Conservation (phyloP, 371 early-diverging fungal species). For the Zancudomyces culisetae region DNA sequence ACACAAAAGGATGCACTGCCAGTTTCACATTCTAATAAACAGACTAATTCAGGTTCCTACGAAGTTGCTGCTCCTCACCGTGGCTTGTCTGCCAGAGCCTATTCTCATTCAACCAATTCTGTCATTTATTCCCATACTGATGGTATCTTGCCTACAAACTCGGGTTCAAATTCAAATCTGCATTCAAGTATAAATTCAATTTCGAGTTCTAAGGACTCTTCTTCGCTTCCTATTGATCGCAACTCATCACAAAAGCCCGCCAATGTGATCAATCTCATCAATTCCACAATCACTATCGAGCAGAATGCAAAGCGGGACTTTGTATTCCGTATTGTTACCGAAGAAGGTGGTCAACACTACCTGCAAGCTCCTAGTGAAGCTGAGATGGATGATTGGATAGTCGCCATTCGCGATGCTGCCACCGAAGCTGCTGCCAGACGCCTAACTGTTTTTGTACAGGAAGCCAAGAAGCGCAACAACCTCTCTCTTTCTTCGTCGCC, state of each 20-base stretch:
- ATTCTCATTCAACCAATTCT: too few species aligned
- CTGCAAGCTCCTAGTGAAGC: constrained; percentile 47
- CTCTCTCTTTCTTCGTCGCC: background rate
- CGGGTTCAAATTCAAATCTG: too few species aligned
- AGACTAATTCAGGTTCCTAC: too few species aligned
- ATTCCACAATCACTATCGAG: constrained; percentile 49
- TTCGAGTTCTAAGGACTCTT: too few species aligned
- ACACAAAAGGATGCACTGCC: too few species aligned
- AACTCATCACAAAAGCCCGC: constrained; percentile 31
- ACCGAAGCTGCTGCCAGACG: constrained; percentile 54
- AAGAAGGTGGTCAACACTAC: constrained; percentile 62
- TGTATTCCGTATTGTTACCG: constrained; percentile 64
- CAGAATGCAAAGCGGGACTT: constrained; percentile 47
- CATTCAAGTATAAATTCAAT: too few species aligned
- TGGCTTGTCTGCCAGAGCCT: too few species aligned
- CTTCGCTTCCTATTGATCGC: too few species aligned
- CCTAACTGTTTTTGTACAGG: constrained; percentile 26
- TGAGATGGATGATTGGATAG: constrained; percentile 63
- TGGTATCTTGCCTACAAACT: too few species aligned
- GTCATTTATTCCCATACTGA: too few species aligned
- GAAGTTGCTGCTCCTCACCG: too few species aligned
- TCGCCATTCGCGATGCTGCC: constrained; percentile 46
- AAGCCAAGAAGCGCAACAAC: constrained; percentile 19
- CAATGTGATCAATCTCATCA: constrained; percentile 58
- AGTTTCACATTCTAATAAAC: too few species aligned